Evolutionary conservation across 208 protist genomes (phyloP).

Genomic region (Trypanosoma avium): DNA sequence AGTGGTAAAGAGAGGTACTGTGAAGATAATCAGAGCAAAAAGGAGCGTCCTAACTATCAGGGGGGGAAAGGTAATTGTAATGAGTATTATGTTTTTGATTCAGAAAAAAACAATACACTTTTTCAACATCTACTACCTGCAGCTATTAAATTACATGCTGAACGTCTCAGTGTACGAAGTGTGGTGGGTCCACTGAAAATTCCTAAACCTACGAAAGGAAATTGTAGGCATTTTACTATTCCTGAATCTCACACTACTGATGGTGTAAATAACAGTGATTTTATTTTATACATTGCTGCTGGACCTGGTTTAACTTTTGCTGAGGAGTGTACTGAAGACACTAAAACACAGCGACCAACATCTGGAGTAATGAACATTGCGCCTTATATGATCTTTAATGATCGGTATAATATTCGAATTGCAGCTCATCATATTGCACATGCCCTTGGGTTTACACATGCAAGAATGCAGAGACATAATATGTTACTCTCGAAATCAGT

Average conservation of each 20-base stretch:
- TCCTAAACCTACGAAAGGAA: background rate
- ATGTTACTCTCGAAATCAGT: constrained; percentile 17
- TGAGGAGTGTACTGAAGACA: constrained; percentile 5
- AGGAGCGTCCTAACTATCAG: no score
- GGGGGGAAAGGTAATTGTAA: no score
- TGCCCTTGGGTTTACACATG: constrained; percentile 44
- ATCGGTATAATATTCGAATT: constrained; percentile 14
- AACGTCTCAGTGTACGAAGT: constrained; percentile 18
- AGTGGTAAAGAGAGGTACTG: no score
- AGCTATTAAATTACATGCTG: constrained; percentile 14
- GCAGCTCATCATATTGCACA: constrained; percentile 79
- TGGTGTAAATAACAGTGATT: constrained; percentile 9
- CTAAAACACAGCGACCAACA: constrained; percentile 21
- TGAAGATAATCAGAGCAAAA: no score
- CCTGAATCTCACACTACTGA: background rate
- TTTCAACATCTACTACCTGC: no score
- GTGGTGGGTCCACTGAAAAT: background rate
- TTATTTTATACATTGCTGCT: constrained; percentile 20
- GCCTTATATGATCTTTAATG: constrained; percentile 25
- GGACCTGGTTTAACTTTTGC: background rate
- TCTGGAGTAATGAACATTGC: constrained; percentile 50
- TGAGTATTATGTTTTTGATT: no score
- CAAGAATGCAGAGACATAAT: background rate
- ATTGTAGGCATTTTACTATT: constrained; percentile 9
- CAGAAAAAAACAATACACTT: no score